Percentiles rank a stretch among this genome's conserved stretches.
Evolutionary conservation across 2,329 filamentous ascomycete genomes (phyloP).

Genomic region (Fusarium fujikuroi): DNA sequence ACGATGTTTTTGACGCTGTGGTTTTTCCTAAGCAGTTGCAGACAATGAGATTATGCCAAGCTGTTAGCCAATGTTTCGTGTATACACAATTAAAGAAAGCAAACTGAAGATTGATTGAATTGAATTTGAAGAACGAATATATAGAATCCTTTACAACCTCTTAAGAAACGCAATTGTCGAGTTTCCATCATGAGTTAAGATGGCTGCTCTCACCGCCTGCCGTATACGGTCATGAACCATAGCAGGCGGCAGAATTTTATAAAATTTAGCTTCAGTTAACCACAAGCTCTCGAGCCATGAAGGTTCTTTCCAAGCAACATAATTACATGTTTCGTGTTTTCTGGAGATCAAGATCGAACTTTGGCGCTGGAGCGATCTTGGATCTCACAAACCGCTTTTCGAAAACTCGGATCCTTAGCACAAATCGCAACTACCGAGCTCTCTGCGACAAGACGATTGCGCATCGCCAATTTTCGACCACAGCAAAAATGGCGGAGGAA

Average conservation of each 20-base stretch:
- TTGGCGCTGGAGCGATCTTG: constrained; percentile 23
- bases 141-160: neutral
- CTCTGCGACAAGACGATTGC: constrained; percentile 6
- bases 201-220: constrained; percentile 13
- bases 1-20: no score
- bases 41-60: no score
- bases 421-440: neutral
- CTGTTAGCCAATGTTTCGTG: neutral
- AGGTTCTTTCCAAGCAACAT: constrained; percentile 29
- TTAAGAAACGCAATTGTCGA: neutral
- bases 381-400: neutral
- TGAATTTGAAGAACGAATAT: neutral
- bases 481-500: constrained; percentile 36
- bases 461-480: constrained; percentile 33
- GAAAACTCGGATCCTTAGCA: neutral
- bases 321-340: constrained; percentile 32
- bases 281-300: constrained; percentile 17
- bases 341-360: constrained; percentile 29
- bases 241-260: constrained; percentile 22
- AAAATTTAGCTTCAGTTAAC: constrained; percentile 27
- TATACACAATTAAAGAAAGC: no score
- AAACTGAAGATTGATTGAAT: neutral
- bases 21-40: neutral
- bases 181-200: neutral
- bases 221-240: neutral